These are phyloP conservation scores for Cercophora newfieldiana DNA, from an alignment of 495 filamentous ascomycete species.

Conservation along the genomic window DNA sequence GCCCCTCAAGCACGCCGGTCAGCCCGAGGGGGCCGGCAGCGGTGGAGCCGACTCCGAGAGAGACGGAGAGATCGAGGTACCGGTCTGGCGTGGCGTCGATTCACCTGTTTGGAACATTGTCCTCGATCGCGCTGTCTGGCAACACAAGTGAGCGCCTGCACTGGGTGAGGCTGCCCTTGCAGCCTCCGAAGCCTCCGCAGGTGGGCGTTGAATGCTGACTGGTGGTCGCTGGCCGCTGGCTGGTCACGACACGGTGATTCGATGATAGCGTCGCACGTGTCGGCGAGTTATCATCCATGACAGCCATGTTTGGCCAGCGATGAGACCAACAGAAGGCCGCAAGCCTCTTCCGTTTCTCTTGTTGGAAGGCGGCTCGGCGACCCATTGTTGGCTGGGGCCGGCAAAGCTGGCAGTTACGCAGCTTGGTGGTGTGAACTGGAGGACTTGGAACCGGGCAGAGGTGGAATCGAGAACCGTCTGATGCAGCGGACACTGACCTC, in stretches of 20 bases:
- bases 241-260: neutral
- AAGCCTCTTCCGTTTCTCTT: neutral
- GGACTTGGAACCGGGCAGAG: neutral
- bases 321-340: neutral
- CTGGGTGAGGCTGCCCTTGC: neutral
- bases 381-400: neutral
- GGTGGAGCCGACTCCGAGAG: constrained; percentile 6
- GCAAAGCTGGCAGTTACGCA: neutral
- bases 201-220: neutral
- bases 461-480: neutral
- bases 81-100: constrained; percentile 2
- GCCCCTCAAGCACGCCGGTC: neutral
- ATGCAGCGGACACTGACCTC: neutral
- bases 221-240: neutral
- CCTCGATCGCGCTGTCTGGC: neutral
- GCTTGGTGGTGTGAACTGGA: neutral
- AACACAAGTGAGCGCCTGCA: neutral
- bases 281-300: neutral
- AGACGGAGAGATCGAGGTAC: neutral
- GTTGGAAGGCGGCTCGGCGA: neutral
- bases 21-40: neutral
- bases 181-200: no score
- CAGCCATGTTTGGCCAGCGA: neutral
- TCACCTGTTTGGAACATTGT: neutral
- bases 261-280: neutral